Percentiles rank a stretch among this genome's conserved stretches.
These are phyloP conservation scores for Cercophora samala DNA, from an alignment of 495 filamentous ascomycete species.

Conservation along the genomic window DNA sequence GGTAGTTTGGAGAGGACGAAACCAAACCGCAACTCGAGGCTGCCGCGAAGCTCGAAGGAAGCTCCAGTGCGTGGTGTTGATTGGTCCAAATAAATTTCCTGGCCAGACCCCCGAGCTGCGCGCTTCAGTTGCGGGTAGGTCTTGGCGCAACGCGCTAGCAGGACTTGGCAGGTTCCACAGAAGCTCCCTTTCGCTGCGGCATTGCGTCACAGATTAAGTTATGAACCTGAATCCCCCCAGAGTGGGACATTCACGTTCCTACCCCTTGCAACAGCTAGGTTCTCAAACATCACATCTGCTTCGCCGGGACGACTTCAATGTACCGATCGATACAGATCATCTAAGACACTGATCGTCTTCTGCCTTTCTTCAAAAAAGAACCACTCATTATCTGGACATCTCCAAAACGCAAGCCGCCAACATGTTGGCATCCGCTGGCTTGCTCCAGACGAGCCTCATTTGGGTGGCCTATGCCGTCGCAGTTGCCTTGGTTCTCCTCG, in stretches of 20 bases:
- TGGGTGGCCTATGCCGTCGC: slow-evolving; percentile 89
- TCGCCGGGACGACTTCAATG: background rate
- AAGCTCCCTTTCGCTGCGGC: slow-evolving; percentile 23
- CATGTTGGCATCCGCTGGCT: slow-evolving; percentile 54
- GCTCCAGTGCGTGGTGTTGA: slow-evolving; percentile 7
- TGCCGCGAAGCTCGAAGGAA: slow-evolving; percentile 1
- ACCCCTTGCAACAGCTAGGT: background rate
- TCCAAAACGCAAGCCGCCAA: background rate
- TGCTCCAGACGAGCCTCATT: slow-evolving; percentile 80
- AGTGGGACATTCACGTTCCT: background rate
- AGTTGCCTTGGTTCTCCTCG: slow-evolving; percentile 63
- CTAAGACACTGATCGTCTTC: background rate
- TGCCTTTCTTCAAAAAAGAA: background rate
- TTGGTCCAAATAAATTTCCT: slow-evolving; percentile 12
- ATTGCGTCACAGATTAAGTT: slow-evolving; percentile 30
- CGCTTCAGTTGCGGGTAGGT: background rate
- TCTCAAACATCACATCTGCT: background rate
- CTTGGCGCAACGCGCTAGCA: background rate
- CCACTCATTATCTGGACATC: background rate
- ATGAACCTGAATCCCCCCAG: background rate
- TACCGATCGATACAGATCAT: background rate
- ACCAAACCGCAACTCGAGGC: slow-evolving; percentile 3
- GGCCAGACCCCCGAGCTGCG: slow-evolving; percentile 4
- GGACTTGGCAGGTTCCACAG: slow-evolving; percentile 16
- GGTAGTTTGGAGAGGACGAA: background rate